These are phyloP conservation scores for Aspergillus diversus DNA, from an alignment of 495 filamentous ascomycete species.

Conservation along the genomic window DNA sequence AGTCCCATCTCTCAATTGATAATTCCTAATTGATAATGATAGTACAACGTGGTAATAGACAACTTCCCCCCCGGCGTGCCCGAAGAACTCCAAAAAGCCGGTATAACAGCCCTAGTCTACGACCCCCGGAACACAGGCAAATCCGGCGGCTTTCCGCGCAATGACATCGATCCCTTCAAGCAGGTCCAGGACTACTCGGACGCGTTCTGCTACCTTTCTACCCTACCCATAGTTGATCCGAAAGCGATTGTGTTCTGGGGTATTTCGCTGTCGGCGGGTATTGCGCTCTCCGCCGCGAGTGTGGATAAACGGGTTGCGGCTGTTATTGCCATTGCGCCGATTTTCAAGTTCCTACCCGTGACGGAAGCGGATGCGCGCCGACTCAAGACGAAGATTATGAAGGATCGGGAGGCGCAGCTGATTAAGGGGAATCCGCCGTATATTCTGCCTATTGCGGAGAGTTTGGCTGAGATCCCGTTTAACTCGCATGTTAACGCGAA, in stretches of 20 bases:
- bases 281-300: background rate
- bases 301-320: background rate
- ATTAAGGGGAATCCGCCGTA: background rate
- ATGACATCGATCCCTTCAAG: background rate
- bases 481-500: slow-evolving; percentile 7
- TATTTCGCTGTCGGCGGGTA: background rate
- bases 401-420: slow-evolving; percentile 32
- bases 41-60: background rate
- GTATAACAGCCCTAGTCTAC: background rate
- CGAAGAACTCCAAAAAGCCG: background rate
- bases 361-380: background rate
- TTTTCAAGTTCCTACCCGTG: slow-evolving; percentile 17
- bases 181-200: slow-evolving; percentile 4
- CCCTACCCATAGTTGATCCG: background rate
- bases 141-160: slow-evolving; percentile 1
- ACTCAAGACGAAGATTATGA: slow-evolving; percentile 24
- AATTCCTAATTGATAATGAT: background rate
- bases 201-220: background rate
- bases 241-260: background rate
- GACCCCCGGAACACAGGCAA: background rate
- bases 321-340: slow-evolving; percentile 23
- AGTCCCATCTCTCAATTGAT: background rate
- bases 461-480: background rate
- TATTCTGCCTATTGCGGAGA: background rate
- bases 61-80: background rate